Evolutionary conservation across 495 filamentous ascomycete species (phyloP), one percentile per base, ranked within the genome.

Genomic region (Lichina pygmaea): DNA sequence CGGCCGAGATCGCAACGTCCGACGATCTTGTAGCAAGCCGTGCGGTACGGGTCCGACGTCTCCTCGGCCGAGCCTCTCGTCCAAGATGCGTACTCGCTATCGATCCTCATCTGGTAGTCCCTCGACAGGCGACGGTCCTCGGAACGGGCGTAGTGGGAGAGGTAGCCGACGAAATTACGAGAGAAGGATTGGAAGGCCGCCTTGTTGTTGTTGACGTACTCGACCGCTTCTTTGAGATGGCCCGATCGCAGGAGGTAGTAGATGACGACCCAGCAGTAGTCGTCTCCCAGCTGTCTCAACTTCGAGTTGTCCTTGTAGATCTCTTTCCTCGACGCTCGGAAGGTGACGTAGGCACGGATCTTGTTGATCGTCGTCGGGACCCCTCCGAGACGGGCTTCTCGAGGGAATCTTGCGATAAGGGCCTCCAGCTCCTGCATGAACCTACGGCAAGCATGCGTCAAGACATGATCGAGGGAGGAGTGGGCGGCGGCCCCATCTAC

Each of bases 1-100:
- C 77, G 77, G 48, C 60, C 66, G 15, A 99, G 68, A 52, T 95
- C 89, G 60, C 86, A 93, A 33, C 89, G 83, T 42, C 89, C 89
- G 52, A 95, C 77, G 46, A 99, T 73, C 60, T 95, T 95, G 68
- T 94, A 95, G 58, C 92, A 93, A 12, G 86, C 86, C 72, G 92
- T 84, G 40, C 85, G 75, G 61, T 89, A 99, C 36, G 89, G 91
- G 62, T 99, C 86, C 50, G 86, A 72, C 11, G 78, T 77, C 48
- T 84, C 77, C 45, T 92, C 82, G 9, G 82, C 81, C 8, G 82
- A 80, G 54, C 86, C 81, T 41, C 80, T 73, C 15, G 71, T 63
- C 39, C 83, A 76, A 52, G 85, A 79, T 49, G 80, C 80, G 59
- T 91, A 95, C 54, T 93, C 85, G 45, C 73, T 77, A 50, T 76